phyloP scores from a whole-genome alignment of 2,329 filamentous ascomycete species.

The Fonsecaea pedrosoi region DNA sequence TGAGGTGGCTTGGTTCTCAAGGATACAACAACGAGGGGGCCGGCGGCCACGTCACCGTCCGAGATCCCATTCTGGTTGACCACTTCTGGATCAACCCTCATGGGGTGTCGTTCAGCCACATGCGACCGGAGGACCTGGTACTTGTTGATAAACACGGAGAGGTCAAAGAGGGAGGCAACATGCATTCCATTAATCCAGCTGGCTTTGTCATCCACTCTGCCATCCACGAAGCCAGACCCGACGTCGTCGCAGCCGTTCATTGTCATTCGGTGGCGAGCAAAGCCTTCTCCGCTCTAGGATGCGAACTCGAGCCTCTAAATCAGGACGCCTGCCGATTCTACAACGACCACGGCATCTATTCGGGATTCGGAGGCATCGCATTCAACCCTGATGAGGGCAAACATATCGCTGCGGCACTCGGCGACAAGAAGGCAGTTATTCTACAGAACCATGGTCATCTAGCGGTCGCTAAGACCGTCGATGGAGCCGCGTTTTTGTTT shows the following conservation, averaged over 20 bases:
- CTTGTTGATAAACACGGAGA: conserved; percentile 49
- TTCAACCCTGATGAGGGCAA: conserved; percentile 50
- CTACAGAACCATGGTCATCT: conserved; percentile 50
- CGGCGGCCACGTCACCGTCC: conserved; percentile 53
- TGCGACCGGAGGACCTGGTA: conserved; percentile 49
- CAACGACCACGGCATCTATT: conserved; percentile 33
- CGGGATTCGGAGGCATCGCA: conserved; percentile 27
- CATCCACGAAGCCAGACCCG: conserved; percentile 64
- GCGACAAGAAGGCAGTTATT: conserved; percentile 38
- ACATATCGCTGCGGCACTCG: conserved; percentile 45
- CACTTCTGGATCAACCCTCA: conserved; percentile 42
- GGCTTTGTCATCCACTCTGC: conserved; percentile 67
- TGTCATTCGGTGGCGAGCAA: conserved; percentile 66
- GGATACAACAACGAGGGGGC: conserved; percentile 36
- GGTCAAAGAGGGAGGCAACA: conserved; percentile 50
- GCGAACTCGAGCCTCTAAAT: conserved; percentile 63
- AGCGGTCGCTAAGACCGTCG: conserved; percentile 49
- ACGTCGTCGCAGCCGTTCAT: conserved; percentile 64
- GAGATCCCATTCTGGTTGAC: conserved; percentile 45
- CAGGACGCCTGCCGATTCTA: conserved; percentile 50
- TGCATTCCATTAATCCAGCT: conserved; percentile 50
- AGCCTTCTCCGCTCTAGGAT: conserved; percentile 67
- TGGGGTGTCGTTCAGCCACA: conserved; percentile 48
- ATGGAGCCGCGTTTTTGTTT: conserved; percentile 61
- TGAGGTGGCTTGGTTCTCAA: conserved; percentile 40